Evolutionary conservation across 257 asterid species (phyloP).

Genomic region (Cordia subcordata): DNA sequence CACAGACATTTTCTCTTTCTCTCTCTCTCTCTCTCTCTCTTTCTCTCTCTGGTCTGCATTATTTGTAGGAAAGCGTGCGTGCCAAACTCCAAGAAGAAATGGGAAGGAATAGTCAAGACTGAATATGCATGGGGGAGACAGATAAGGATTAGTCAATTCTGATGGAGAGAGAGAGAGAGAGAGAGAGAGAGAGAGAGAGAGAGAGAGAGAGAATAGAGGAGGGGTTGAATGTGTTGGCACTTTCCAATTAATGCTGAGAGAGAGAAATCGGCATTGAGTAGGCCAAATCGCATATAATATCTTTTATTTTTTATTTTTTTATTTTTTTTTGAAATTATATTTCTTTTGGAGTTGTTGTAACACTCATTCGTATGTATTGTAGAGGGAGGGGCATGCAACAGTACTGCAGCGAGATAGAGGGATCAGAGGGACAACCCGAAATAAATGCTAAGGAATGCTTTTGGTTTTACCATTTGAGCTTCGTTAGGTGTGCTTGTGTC

Average conservation of each 20-base stretch:
- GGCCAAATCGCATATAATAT: constrained; percentile 40
- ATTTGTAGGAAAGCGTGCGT: neutral
- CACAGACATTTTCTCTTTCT: neutral
- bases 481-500: constrained; percentile 81
- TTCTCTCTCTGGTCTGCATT: neutral
- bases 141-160: constrained; percentile 26
- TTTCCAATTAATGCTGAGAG: constrained; percentile 52
- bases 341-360: too few species aligned
- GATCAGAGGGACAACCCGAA: constrained; percentile 97
- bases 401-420: constrained; percentile 2
- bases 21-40: neutral
- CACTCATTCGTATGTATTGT: neutral
- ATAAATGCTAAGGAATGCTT: constrained; percentile 73
- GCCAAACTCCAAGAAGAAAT: neutral
- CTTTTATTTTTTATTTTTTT: constrained; percentile 25
- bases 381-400: neutral
- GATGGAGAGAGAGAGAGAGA: too few species aligned
- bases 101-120: constrained; percentile 1
- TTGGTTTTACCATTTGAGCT: constrained; percentile 40
- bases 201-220: constrained; percentile 24
- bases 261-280: constrained; percentile 8
- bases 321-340: too few species aligned
- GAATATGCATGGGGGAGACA: constrained; percentile 12
- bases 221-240: constrained; percentile 45
- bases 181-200: neutral